These are phyloP conservation scores for Heritiera fomes DNA, from an alignment of 345 rosid species.

Conservation along the genomic window DNA sequence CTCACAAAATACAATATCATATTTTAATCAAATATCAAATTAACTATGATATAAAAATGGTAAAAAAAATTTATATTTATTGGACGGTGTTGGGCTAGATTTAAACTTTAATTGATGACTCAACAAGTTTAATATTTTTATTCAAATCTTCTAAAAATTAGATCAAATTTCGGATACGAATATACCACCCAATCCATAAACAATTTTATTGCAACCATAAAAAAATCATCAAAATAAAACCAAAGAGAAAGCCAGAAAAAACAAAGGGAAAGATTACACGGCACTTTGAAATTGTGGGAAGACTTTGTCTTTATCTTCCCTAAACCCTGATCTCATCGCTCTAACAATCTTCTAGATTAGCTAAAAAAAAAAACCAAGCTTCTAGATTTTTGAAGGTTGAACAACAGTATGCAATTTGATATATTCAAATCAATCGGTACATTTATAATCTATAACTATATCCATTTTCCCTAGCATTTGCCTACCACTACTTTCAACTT, in stretches of 20 bases:
- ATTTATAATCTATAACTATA: background rate
- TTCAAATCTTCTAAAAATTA: no score
- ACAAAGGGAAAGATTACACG: background rate
- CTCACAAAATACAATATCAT: no score
- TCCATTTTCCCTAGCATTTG: background rate
- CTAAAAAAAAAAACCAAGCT: background rate
- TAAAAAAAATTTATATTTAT: no score
- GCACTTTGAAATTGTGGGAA: background rate
- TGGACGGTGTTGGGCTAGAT: no score
- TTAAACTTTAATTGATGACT: no score
- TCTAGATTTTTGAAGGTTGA: background rate
- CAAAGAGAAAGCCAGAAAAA: background rate
- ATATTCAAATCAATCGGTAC: background rate
- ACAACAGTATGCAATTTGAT: background rate
- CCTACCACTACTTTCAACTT: background rate
- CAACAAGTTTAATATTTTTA: no score
- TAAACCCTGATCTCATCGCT: background rate
- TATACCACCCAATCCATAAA: no score
- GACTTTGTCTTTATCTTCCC: background rate
- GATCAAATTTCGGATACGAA: no score
- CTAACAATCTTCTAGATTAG: background rate
- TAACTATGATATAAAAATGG: no score
- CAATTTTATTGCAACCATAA: no score
- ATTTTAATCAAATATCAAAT: no score
- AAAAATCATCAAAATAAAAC: no score